These are phyloP conservation scores for Carnegiea gigantea DNA, from an alignment of 179 eudicot species.

Conservation along the genomic window DNA sequence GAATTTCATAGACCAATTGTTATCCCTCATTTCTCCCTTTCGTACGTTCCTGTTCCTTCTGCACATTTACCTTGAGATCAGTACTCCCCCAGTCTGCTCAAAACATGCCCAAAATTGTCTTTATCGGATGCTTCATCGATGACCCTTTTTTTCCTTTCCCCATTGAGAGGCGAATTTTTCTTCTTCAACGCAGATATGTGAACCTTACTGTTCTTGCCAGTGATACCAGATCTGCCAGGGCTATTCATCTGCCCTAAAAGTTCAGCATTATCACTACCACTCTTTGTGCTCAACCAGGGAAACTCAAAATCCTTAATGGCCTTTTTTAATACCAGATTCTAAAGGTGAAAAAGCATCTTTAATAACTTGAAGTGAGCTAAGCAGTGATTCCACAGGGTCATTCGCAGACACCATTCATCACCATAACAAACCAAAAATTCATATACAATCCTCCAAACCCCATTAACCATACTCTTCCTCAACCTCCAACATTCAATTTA, in stretches of 20 bases:
- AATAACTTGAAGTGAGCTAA: constrained; percentile 60
- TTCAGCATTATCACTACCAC: constrained; percentile 28
- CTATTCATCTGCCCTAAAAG: constrained; percentile 21
- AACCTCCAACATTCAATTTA: too few relatives aligned
- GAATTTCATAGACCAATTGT: too few relatives aligned
- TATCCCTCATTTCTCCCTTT: constrained; percentile 24
- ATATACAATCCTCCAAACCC: too few relatives aligned
- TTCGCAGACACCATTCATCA: constrained; percentile 55
- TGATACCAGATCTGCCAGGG: constrained; percentile 1
- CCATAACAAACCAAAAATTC: too few relatives aligned
- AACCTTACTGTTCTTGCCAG: constrained; percentile 30
- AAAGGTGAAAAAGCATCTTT: constrained; percentile 68
- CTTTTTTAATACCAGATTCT: constrained; percentile 63
- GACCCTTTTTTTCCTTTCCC: constrained; percentile 56
- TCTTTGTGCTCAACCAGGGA: constrained; percentile 53
- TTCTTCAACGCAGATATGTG: constrained; percentile 31
- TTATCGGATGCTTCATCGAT: constrained; percentile 45
- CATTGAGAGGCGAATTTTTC: constrained; percentile 31
- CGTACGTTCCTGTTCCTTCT: constrained; percentile 27
- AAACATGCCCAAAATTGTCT: constrained; percentile 54
- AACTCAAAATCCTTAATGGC: constrained; percentile 70
- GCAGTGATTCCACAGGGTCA: constrained; percentile 69
- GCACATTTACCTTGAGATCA: constrained; percentile 32
- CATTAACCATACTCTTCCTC: too few relatives aligned
- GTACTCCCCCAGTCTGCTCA: constrained; percentile 37